Base-by-base conservation (phyloP, 1,284 basidiomycete species). In the Pascua sp. region DNA sequence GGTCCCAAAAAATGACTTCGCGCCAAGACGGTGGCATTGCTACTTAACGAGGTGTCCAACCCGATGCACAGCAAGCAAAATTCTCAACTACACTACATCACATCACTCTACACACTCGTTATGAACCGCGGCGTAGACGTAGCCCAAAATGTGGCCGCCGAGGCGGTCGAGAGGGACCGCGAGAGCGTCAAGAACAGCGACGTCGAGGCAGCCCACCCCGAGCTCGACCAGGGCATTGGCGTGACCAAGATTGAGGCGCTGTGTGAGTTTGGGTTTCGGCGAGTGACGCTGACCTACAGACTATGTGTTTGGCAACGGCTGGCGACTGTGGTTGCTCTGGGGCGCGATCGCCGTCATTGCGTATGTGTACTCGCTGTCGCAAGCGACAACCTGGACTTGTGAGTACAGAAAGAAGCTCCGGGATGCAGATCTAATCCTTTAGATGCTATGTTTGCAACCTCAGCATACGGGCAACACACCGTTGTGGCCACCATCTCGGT, bases 211-310 rank as follows among this genome's bases (percentile, higher is more conserved):
- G 42, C 24, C 24, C 24, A 32, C 24, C 24, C 24, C 24, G 24
- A 48, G 38, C 16, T 39, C 38, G 47, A 68, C 46, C 65, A 70
- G 56, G 61, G 63, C 44, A 54, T 56, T 12, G 70, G 70, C 55
- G 70, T 70, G 2, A 67, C 67, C 49, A 66, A 66, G 54, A 71
- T 71, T 42, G 70, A 71, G 49, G 62, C 68, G 15, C 53, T 71
- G 2, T 71, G 64, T 66, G 11, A 11, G 51, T 32, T 13, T 18
- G 18, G 2, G 13, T 13, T 37, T 13, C 37, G 43, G 5, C 10
- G 7, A 36, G 13, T 47, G 16, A 17, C 42, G 64, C 8, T 39
- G 24, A 32, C 24, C 24, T 7, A 32, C 24, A 66, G 62, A 71
- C 53, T 51, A 67, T 44, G 70, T 71, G 18, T 71, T 69, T 37